Percentiles rank a stretch among this genome's conserved stretches.
phyloP scores from a whole-genome alignment of 2,329 filamentous ascomycete species.

The Dactylonectria estremocensis region DNA sequence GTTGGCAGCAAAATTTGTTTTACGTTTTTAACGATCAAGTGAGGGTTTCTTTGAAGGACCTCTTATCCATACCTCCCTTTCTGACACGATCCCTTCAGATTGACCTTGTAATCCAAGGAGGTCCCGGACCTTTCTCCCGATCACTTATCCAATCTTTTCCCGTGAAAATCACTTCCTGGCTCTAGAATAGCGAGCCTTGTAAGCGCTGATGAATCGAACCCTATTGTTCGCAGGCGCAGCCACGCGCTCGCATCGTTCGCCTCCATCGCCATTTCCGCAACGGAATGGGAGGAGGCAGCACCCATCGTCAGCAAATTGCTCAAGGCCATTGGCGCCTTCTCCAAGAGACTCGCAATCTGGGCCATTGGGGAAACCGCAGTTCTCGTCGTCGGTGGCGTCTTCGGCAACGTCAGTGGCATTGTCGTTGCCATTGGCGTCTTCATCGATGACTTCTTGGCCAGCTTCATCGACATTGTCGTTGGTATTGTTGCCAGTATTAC shows the following conservation, averaged over 20 bases:
- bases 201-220: neutral
- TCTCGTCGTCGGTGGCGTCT: constrained; percentile 1
- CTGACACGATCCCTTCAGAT: too few relatives aligned
- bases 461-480: too few relatives aligned
- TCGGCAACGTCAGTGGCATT: neutral
- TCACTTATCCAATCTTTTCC: neutral
- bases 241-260: constrained; percentile 22
- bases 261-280: constrained; percentile 25
- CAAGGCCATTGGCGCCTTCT: constrained; percentile 19
- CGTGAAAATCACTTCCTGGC: neutral
- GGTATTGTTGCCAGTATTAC: too few relatives aligned
- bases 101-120: too few relatives aligned
- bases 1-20: too few relatives aligned
- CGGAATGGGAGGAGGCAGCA: constrained; percentile 24
- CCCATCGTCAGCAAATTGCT: constrained; percentile 25
- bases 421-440: too few relatives aligned
- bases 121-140: neutral
- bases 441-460: too few relatives aligned
- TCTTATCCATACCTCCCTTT: too few relatives aligned
- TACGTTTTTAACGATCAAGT: too few relatives aligned
- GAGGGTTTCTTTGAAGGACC: too few relatives aligned
- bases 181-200: neutral
- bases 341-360: constrained; percentile 24
- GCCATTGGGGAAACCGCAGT: constrained; percentile 24
- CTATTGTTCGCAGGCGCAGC: neutral